Evolutionary conservation across 2,329 filamentous ascomycete genomes (phyloP).

Genomic region (Pseudogymnoascus sp.): DNA sequence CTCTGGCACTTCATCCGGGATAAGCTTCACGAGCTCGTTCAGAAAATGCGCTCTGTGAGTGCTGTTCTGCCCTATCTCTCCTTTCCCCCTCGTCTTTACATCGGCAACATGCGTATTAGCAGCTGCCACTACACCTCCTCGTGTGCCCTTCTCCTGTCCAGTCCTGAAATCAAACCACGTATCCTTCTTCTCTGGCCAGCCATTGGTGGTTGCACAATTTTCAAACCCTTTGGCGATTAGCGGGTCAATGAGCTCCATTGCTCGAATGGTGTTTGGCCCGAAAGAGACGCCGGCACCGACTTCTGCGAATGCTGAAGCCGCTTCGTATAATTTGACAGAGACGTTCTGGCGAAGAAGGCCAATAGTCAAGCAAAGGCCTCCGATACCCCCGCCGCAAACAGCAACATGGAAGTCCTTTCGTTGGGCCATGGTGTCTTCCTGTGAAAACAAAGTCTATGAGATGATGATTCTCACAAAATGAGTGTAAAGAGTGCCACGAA

Average conservation of each 20-base stretch:
- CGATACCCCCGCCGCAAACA: conserved; percentile 27
- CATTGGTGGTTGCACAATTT: conserved; percentile 21
- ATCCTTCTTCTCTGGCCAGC: conserved; percentile 19
- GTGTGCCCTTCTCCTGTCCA: conserved; percentile 9
- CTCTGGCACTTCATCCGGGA: conserved; percentile 32
- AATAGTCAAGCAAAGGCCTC: conserved; percentile 25
- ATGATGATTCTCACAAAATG: not conserved
- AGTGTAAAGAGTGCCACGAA: not conserved
- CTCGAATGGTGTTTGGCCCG: conserved; percentile 25
- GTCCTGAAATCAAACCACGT: conserved; percentile 26
- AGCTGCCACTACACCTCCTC: not conserved
- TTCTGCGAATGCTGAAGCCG: conserved; percentile 26
- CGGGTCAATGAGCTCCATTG: conserved; percentile 26
- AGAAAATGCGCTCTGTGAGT: conserved; percentile 28
- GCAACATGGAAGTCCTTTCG: conserved; percentile 26
- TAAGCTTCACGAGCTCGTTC: conserved; percentile 27
- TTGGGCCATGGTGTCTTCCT: not conserved
- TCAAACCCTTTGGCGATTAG: conserved; percentile 22
- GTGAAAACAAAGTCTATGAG: not conserved
- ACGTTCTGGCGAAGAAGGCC: conserved; percentile 26
- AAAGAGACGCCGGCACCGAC: conserved; percentile 29
- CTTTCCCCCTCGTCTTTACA: not conserved
- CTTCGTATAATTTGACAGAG: conserved; percentile 26
- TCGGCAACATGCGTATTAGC: conserved; percentile 1
- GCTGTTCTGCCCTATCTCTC: conserved; percentile 21